Base-by-base conservation (phyloP, 2,329 filamentous ascomycete species). In the Nakataea oryzae region DNA sequence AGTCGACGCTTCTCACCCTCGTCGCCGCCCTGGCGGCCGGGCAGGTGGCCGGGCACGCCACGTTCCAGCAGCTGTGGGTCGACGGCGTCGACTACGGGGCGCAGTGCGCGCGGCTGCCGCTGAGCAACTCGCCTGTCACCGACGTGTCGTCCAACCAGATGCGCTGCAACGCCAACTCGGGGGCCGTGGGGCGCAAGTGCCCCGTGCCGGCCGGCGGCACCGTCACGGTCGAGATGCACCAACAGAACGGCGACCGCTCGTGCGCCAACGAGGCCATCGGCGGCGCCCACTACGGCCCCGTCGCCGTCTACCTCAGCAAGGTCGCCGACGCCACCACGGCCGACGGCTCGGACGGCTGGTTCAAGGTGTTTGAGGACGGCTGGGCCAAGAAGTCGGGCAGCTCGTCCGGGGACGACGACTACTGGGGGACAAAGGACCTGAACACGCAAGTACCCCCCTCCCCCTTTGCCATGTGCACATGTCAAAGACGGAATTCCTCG, bases 191-290 rank as follows among this genome's bases (percentile, higher is more conserved):
- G 4, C 47, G 47, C 59, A 77, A 78, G 64, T 81, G 78, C 65
- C 65, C 70, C 21, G 77, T 79, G n/a, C 69, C 70, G 26, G 77
- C 77, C 9, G 79, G 79, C 3, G 70, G 71, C 9, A 77, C 72
- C 1, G 74, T 82, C 21, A 81, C 79, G 0, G 73, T 81, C 3
- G 81, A 82, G 69, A 83, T 83, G 77, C 80, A 83, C 71, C 76
- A 78, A 77, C 66, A 75, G 62, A 71, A 70, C 29, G 66, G 67
- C 62, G 70, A 73, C 67, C 73, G 78, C 26, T 70, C 68, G 54
- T 80, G 78, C 66, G 64, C 65, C 30, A 75, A 73, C 63, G 73
- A 78, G 64, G 79, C 77, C 17, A 79, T 81, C 63, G 79, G 79
- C 21, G 78, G 79, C 32, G 74, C 74, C 61, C 78, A 81, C 68